A percentile compares a stretch with the other conserved stretches of the same genome.
Conservation (phyloP, 2,329 filamentous ascomycete species). For the Paraphaeosphaeria minitans region DNA sequence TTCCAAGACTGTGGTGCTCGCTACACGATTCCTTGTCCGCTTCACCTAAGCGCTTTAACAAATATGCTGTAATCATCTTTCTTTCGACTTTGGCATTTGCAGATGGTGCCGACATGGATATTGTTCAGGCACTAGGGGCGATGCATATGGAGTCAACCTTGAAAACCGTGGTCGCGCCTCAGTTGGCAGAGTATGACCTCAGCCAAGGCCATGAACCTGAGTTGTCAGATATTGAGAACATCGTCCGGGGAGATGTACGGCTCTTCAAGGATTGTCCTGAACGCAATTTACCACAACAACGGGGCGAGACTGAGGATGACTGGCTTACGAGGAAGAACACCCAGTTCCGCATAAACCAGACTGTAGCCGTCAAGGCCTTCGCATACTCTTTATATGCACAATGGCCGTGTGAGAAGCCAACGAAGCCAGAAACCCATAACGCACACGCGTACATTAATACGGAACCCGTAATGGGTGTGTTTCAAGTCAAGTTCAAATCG, state of each 20-base stretch:
- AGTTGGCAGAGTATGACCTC: constrained; percentile 10
- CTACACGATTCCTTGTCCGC: constrained; percentile 23
- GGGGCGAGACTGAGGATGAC: neutral
- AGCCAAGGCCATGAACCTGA: constrained; percentile 15
- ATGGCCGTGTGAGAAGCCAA: constrained; percentile 24
- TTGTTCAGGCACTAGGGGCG: constrained; percentile 28
- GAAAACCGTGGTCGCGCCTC: constrained; percentile 17
- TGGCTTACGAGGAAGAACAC: constrained; percentile 10
- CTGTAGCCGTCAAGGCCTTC: constrained; percentile 19
- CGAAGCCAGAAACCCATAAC: constrained; percentile 7
- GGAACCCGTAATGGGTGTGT: constrained; percentile 16
- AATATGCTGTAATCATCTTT: constrained; percentile 32
- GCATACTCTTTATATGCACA: constrained; percentile 20
- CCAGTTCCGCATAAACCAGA: constrained; percentile 11
- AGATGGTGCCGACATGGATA: constrained; percentile 24
- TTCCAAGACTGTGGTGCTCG: constrained; percentile 28
- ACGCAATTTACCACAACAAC: neutral
- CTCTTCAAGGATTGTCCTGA: neutral
- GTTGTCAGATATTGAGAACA: neutral
- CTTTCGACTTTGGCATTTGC: constrained; percentile 34
- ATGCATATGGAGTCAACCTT: constrained; percentile 21
- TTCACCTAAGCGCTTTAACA: constrained; percentile 8
- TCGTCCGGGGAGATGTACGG: neutral
- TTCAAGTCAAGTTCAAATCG: constrained; percentile 21
- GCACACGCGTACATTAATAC: constrained; percentile 23